phyloP scores from a whole-genome alignment of 352 stramenopile genomes.

The Sclerospora graminicola region DNA sequence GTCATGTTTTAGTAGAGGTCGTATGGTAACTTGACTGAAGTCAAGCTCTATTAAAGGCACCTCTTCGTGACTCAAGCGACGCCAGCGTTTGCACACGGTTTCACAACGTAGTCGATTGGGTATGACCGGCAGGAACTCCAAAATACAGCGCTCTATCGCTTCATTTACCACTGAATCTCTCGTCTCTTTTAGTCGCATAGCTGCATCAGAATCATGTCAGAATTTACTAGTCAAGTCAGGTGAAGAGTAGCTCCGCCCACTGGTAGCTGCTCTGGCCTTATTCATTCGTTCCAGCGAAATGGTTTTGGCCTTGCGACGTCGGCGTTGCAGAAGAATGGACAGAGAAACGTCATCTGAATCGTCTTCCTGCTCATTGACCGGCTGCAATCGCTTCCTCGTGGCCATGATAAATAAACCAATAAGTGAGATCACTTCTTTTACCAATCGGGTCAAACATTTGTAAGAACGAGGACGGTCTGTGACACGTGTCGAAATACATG shows the following conservation, averaged over 20 bases:
- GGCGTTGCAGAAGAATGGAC: slow-evolving; percentile 8
- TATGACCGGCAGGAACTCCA: slow-evolving; percentile 41
- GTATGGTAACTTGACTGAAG: slow-evolving; percentile 25
- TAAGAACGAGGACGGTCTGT: too few relatives aligned
- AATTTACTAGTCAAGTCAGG: slow-evolving; percentile 14
- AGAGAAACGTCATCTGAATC: slow-evolving; percentile 19
- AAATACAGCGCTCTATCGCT: slow-evolving; percentile 27
- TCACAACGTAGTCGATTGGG: slow-evolving; percentile 42
- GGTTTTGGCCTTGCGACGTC: slow-evolving; percentile 1
- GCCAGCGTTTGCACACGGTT: slow-evolving; percentile 49
- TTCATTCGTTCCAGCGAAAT: slow-evolving; percentile 1
- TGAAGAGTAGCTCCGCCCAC: slow-evolving; percentile 11
- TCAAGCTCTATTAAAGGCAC: slow-evolving; percentile 37
- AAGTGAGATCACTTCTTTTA: too few relatives aligned
- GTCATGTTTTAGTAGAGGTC: slow-evolving; percentile 18
- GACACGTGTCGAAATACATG: too few relatives aligned
- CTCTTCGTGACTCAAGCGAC: slow-evolving; percentile 24
- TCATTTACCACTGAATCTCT: slow-evolving; percentile 18
- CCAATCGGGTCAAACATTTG: too few relatives aligned
- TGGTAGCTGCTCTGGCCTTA: slow-evolving; percentile 7
- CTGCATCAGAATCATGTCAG: slow-evolving; percentile 12
- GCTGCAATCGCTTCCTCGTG: background rate
- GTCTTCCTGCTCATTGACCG: background rate
- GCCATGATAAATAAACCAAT: slow-evolving; percentile 3
- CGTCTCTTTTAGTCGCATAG: background rate